Base-by-base conservation (phyloP, 768 basidiomycete species). In the Lentinus tigrinus region DNA sequence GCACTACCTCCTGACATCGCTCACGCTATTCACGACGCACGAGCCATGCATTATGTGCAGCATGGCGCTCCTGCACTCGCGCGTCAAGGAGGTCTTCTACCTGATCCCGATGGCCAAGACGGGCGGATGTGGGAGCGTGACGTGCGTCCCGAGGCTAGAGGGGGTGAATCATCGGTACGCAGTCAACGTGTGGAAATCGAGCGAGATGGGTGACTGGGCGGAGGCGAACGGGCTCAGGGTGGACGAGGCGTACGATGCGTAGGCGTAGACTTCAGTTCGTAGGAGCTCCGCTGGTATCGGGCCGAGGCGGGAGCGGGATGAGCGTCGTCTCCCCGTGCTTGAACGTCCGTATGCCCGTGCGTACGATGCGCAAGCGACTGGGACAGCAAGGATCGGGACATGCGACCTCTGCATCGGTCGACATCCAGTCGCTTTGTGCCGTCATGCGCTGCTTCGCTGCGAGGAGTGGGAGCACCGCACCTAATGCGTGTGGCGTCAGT, bases 11-110 rank as follows among this genome's bases (percentile, higher is more conserved):
- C 79, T 98, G 24, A 98, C 94, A 0, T 85, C 86, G 2, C 81
- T 86, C 17, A 85, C 87, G 1, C 77, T 98, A 24, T 98, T 98
- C 76, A 84, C 85, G 52, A 93, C 93, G 10, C 96, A 99, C 73
- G 97, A 99, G 65, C 97, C 97, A 0, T 99, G 97, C 65, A 82
- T 99, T 56, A 94, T 98, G 93, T 99, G 97, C 71, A 85, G 87
- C 65, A 99, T 99, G 97, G 93, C 95, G 2, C 75, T 98, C 21
- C 75, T 97, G 6, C 97, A 99, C 72, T 95, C 92, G 1, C 84
- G 97, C n/a, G 93, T 98, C 55, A 88, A 89, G 65, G 87, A 94
- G 59, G 81, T 98, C 6, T 81, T 92, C 68, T 85, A 87, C 67
- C 69, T 98, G 34, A 68, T 83, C 24, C 82, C 88, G 0, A 91